These are phyloP conservation scores for Chalaropsis ovoidea DNA, from an alignment of 2,329 filamentous ascomycete genomes.

Conservation along the genomic window DNA sequence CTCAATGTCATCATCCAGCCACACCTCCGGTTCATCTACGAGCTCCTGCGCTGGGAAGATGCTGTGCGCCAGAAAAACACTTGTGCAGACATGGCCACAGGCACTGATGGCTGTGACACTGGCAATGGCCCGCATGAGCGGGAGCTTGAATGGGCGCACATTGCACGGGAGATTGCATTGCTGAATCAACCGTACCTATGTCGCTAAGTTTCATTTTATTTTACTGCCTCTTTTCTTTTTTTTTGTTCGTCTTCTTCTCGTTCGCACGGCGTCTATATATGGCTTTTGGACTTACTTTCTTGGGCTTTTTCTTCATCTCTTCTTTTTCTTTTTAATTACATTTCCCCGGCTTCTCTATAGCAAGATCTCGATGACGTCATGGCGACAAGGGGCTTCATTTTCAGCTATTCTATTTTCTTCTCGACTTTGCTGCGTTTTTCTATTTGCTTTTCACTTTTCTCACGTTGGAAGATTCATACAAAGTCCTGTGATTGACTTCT, in stretches of 20 bases:
- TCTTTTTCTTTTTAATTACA: not conserved
- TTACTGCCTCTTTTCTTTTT: not conserved
- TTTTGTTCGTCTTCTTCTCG: not conserved
- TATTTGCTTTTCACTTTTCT: not conserved
- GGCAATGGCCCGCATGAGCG: constrained; percentile 34
- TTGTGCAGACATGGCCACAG: not conserved
- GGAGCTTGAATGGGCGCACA: constrained; percentile 84
- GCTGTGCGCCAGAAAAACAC: constrained; percentile 12
- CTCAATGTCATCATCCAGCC: constrained; percentile 98
- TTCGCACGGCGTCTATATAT: not conserved
- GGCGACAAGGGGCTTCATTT: not conserved
- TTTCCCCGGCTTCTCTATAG: not conserved
- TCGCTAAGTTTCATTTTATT: constrained; percentile 15
- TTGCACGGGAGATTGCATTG: constrained; percentile 79
- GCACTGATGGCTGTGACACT: constrained; percentile 21
- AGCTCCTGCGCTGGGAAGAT: constrained; percentile 94
- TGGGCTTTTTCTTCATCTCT: not conserved
- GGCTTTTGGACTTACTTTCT: not conserved
- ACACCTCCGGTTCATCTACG: constrained; percentile 87
- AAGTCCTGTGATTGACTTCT: not conserved
- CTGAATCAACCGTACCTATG: constrained; percentile 80
- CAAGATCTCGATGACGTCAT: constrained; percentile 3
- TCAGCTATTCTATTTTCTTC: not conserved
- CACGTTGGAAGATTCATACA: not conserved
- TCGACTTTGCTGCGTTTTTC: not conserved